Evolutionary conservation across 2,329 filamentous ascomycete species (phyloP).

Genomic region (Alternaria arbusti): DNA sequence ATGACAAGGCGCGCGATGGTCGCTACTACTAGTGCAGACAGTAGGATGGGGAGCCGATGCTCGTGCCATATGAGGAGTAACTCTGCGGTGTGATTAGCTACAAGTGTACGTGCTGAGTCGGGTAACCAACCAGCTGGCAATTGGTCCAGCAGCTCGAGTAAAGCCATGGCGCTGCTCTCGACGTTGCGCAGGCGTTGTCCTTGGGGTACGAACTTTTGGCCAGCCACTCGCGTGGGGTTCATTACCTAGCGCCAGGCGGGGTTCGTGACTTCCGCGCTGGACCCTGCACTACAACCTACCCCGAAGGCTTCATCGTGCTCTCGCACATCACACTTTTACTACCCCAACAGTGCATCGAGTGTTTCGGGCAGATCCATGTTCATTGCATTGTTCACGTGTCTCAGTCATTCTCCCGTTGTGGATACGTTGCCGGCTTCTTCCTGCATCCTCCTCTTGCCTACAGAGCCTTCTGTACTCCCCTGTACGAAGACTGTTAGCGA

Average conservation of each 20-base stretch:
- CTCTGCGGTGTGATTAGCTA: constrained; percentile 29
- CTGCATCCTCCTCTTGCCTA: not conserved
- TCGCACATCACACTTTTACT: not conserved
- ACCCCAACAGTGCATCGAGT: not conserved
- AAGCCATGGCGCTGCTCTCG: constrained; percentile 20
- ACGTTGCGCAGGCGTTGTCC: constrained; percentile 1
- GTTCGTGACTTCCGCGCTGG: not conserved
- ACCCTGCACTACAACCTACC: not conserved
- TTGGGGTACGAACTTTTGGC: constrained; percentile 23
- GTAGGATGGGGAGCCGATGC: constrained; percentile 42
- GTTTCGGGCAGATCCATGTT: not conserved
- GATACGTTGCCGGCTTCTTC: not conserved
- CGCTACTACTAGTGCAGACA: constrained; percentile 38
- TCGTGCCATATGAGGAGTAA: constrained; percentile 47
- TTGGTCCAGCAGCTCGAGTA: constrained; percentile 13
- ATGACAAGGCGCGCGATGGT: constrained; percentile 37
- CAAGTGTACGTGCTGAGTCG: not conserved
- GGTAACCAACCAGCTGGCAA: constrained; percentile 22
- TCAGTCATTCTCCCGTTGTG: not conserved
- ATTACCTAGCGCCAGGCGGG: constrained; percentile 12
- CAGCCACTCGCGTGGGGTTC: constrained; percentile 24
- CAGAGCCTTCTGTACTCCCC: not conserved
- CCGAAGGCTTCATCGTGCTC: not conserved
- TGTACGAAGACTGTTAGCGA: not conserved
- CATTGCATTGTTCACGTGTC: not conserved